Percentiles rank a stretch among this genome's conserved stretches.
Evolutionary conservation across 2,329 filamentous ascomycete species (phyloP).

Genomic region (Colletotrichum aenigma): DNA sequence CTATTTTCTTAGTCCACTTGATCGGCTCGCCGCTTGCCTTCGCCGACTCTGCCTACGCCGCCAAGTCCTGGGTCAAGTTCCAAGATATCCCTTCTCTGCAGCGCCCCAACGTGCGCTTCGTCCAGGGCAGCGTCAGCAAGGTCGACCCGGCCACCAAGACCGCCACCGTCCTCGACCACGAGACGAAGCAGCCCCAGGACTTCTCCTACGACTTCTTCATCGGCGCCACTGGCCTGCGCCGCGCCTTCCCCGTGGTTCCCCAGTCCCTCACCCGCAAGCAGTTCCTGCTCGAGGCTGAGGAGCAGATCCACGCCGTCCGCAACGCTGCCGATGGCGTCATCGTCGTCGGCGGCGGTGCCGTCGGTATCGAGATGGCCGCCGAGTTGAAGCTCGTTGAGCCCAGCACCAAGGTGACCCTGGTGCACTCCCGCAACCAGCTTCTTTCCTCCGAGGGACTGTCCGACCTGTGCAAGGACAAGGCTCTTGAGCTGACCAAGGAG

Average conservation of each 20-base stretch:
- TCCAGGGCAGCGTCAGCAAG: conserved; percentile 67
- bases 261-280: conserved; percentile 64
- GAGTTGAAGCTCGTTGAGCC: conserved; percentile 76
- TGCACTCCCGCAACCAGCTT: conserved; percentile 73
- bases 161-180: conserved; percentile 58
- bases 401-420: conserved; percentile 68
- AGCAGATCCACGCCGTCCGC: conserved; percentile 61
- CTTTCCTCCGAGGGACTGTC: conserved; percentile 77
- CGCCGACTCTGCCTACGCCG: conserved; percentile 64
- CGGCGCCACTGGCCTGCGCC: conserved; percentile 70
- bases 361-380: conserved; percentile 82
- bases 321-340: conserved; percentile 64
- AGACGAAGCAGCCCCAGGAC: conserved; percentile 44
- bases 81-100: conserved; percentile 70
- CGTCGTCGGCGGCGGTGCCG: conserved; percentile 78
- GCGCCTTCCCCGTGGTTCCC: conserved; percentile 76
- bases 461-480: conserved; percentile 69
- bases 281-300: conserved; percentile 66
- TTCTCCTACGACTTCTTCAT: conserved; percentile 77
- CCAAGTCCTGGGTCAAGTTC: conserved; percentile 74
- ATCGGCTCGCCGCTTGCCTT: conserved; percentile 79
- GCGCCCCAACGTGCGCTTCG: conserved; percentile 62
- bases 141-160: conserved; percentile 65
- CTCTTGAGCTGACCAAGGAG: conserved; percentile 62
- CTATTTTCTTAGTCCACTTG: conserved; percentile 62